Conservation (phyloP, 1,139 yeast species). For the Blastobotrys raffinosifermentans region DNA sequence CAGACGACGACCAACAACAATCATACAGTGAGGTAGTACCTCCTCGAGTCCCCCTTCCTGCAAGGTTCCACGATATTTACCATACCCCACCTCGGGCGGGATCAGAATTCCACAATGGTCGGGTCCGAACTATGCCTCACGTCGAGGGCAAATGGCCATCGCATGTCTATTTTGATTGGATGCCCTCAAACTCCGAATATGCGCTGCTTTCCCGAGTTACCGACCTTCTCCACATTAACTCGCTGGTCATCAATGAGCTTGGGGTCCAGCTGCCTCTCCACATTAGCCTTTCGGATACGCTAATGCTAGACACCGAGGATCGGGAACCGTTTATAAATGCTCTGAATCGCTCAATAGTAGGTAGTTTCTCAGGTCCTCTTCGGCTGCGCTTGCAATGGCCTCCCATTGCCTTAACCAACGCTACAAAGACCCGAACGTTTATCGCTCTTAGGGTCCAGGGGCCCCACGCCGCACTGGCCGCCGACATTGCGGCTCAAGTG, state of each 20-base stretch:
- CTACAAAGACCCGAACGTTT: too few species aligned
- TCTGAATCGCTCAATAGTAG: too few species aligned
- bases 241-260: conserved; percentile 24
- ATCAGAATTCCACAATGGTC: conserved; percentile 27
- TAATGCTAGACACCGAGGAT: conserved; percentile 24
- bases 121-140: conserved; percentile 25
- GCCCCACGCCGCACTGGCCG: too few species aligned
- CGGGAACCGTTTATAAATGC: conserved; percentile 17
- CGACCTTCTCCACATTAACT: conserved; percentile 7
- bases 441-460: too few species aligned
- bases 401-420: too few species aligned
- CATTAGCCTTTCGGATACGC: conserved; percentile 30
- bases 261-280: conserved; percentile 30
- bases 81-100: conserved; percentile 22
- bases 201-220: conserved; percentile 2
- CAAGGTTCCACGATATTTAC: conserved; percentile 25
- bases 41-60: conserved; percentile 24
- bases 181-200: conserved; percentile 13
- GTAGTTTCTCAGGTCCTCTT: too few species aligned
- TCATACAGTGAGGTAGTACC: conserved; percentile 3
- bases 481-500: too few species aligned
- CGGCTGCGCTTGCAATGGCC: too few species aligned
- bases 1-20: neutral
- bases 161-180: conserved; percentile 32
- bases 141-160: conserved; percentile 32